These are phyloP conservation scores for Russula emetica DNA, from an alignment of 768 basidiomycete species.

Conservation along the genomic window DNA sequence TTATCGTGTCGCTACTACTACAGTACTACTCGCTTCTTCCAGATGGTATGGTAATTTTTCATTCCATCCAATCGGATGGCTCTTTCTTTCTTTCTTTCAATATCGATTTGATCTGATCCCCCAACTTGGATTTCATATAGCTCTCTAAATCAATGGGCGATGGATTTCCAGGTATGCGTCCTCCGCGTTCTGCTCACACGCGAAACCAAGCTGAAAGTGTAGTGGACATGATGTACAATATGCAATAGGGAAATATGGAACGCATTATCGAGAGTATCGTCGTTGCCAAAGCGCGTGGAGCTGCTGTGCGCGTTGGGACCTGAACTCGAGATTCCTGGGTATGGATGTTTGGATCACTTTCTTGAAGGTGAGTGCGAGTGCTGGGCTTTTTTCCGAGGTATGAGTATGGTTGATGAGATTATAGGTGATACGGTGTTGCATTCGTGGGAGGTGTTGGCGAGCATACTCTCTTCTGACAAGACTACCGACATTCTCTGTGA, in stretches of 20 bases:
- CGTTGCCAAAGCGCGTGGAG: constrained; percentile 84
- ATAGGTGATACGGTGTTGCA: constrained; percentile 93
- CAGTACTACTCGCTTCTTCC: not conserved
- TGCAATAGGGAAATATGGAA: constrained; percentile 95
- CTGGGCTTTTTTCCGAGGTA: too few relatives aligned
- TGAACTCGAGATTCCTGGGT: constrained; percentile 95
- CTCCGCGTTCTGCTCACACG: too few relatives aligned
- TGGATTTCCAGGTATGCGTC: constrained; percentile 76
- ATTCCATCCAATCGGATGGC: constrained; percentile 18
- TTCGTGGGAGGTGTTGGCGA: constrained; percentile 97
- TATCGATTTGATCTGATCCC: not conserved
- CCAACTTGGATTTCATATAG: constrained; percentile 38
- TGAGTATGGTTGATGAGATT: not conserved
- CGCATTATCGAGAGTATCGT: constrained; percentile 84
- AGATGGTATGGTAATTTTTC: constrained; percentile 17
- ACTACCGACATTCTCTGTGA: constrained; percentile 89
- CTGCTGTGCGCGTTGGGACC: constrained; percentile 92
- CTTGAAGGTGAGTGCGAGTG: constrained; percentile 64
- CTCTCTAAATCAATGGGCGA: constrained; percentile 94
- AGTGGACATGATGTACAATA: too few relatives aligned
- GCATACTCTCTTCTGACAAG: constrained; percentile 76
- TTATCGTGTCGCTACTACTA: constrained; percentile 30
- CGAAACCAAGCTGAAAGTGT: too few relatives aligned
- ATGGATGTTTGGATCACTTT: constrained; percentile 97
- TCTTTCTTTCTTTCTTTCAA: not conserved